These are phyloP conservation scores for Thermomyces lanuginosus DNA, from an alignment of 2,329 filamentous ascomycete genomes.

Conservation along the genomic window DNA sequence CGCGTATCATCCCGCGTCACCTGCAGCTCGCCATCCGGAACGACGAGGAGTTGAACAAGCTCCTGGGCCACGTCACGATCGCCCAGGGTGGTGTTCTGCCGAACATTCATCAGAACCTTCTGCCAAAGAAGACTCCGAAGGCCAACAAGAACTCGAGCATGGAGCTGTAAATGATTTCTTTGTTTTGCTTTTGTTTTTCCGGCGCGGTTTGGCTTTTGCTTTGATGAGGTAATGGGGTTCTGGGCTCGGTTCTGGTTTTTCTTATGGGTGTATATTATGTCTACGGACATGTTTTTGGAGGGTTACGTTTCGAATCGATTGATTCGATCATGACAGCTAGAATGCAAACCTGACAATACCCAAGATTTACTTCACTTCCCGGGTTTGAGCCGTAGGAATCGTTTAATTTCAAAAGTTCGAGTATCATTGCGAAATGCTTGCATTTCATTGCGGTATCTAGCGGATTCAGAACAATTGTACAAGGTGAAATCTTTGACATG, in stretches of 20 bases:
- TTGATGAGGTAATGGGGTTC: conserved; percentile 60
- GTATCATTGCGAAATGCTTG: neutral
- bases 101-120: conserved; percentile 95
- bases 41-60: conserved; percentile 99
- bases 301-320: conserved; percentile 7
- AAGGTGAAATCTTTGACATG: conserved; percentile 2
- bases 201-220: conserved; percentile 55
- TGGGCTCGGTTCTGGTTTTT: conserved; percentile 42
- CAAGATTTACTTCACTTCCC: neutral
- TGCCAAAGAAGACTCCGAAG: conserved; percentile 99
- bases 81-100: conserved; percentile 93
- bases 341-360: conserved; percentile 4
- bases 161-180: conserved; percentile 58
- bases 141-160: conserved; percentile 81
- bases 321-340: conserved; percentile 4
- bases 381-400: too few relatives aligned
- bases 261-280: conserved; percentile 47
- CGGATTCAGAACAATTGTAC: neutral
- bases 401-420: too few relatives aligned
- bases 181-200: conserved; percentile 47
- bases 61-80: conserved; percentile 88
- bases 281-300: conserved; percentile 36
- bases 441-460: neutral
- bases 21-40: conserved; percentile 98
- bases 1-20: conserved; percentile 97